Evolutionary conservation across 2,329 filamentous ascomycete genomes (phyloP).

Genomic region (Aotearoamyces nothofagi): DNA sequence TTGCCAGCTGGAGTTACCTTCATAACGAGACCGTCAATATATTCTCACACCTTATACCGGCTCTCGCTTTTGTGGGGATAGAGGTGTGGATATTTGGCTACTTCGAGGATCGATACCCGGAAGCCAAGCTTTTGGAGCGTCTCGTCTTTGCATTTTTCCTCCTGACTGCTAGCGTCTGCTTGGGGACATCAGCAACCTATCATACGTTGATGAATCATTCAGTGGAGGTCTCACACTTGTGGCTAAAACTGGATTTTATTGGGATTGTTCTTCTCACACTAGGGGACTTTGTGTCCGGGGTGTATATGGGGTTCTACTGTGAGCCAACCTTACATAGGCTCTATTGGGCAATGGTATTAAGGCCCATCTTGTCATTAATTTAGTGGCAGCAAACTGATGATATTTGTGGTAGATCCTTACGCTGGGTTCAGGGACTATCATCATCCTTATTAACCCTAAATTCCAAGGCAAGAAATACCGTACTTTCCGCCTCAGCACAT

Average conservation of each 20-base stretch:
- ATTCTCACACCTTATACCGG: constrained; percentile 29
- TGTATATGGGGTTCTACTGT: constrained; percentile 26
- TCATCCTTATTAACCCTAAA: constrained; percentile 15
- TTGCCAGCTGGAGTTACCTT: constrained; percentile 25
- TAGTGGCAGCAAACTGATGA: not conserved
- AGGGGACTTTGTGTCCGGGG: constrained; percentile 23
- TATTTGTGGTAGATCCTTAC: constrained; percentile 21
- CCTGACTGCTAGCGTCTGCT: constrained; percentile 21
- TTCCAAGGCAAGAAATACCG: constrained; percentile 9
- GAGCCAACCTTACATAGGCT: constrained; percentile 18
- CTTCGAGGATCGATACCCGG: constrained; percentile 18
- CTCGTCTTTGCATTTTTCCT: constrained; percentile 26
- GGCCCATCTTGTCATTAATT: constrained; percentile 2
- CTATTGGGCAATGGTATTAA: constrained; percentile 22
- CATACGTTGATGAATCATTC: constrained; percentile 27
- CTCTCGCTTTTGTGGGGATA: constrained; percentile 20
- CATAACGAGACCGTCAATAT: constrained; percentile 30
- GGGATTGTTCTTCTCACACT: constrained; percentile 24
- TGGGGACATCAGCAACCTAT: constrained; percentile 23
- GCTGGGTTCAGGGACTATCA: constrained; percentile 19
- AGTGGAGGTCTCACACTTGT: constrained; percentile 18
- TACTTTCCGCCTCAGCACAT: constrained; percentile 11
- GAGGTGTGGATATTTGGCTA: constrained; percentile 17
- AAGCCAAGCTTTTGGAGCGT: constrained; percentile 19
- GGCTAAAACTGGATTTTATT: constrained; percentile 23